Conservation (phyloP, 768 basidiomycete species). For the Panaeolus papilionaceus region DNA sequence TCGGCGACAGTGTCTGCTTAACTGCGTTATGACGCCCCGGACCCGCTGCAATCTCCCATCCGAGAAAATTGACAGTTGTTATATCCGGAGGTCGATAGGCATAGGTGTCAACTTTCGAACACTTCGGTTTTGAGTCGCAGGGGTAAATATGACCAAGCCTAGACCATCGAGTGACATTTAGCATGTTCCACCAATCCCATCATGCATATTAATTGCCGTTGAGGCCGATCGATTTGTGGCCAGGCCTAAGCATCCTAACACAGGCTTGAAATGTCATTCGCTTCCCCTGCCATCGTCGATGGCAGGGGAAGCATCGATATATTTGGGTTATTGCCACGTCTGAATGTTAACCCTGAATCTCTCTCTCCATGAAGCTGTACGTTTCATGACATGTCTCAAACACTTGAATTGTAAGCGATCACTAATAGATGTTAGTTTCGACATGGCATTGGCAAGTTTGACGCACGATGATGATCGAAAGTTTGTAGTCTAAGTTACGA, state of each 20-base stretch:
- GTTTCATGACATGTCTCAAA: not conserved
- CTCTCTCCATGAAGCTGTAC: conserved; percentile 1
- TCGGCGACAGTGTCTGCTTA: not conserved
- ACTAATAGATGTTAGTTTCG: not conserved
- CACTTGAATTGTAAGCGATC: not conserved
- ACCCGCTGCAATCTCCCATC: conserved; percentile 1
- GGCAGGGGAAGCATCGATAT: too few relatives aligned
- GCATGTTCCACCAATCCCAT: not conserved
- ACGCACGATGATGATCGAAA: not conserved
- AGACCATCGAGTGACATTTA: not conserved
- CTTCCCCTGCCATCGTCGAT: not conserved
- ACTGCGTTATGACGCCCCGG: not conserved
- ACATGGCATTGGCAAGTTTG: conserved; percentile 9
- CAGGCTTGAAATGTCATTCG: not conserved
- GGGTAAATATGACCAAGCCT: not conserved
- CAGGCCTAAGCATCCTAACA: not conserved
- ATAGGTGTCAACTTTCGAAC: not conserved
- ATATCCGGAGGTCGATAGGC: not conserved
- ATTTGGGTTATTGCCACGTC: not conserved
- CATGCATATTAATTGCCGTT: not conserved
- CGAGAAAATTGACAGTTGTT: not conserved
- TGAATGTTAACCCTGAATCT: not conserved
- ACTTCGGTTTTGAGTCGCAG: not conserved
- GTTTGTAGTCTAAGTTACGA: not conserved
- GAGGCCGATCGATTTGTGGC: not conserved